Evolutionary conservation across 805 yeast genomes (phyloP).

Genomic region (Saccharomycopsis amapae): DNA sequence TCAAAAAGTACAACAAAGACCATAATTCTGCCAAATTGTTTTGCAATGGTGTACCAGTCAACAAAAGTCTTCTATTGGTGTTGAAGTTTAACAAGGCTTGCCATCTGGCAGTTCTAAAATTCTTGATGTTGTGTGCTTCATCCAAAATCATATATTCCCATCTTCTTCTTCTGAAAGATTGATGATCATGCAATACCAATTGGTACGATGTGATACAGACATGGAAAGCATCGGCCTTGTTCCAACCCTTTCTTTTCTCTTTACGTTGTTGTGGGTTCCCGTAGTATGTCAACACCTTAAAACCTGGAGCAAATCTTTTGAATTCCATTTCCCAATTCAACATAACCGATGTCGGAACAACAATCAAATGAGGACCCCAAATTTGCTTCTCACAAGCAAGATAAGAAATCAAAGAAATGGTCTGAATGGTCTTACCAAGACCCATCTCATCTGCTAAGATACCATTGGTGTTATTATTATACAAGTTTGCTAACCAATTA

Average conservation of each 20-base stretch:
- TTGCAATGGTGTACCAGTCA: slow-evolving; percentile 97
- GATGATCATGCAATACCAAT: slow-evolving; percentile 95
- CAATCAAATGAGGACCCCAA: slow-evolving; percentile 98
- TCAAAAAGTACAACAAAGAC: slow-evolving; percentile 88
- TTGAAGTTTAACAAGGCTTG: slow-evolving; percentile 90
- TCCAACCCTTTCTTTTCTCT: slow-evolving; percentile 96
- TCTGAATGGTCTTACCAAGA: slow-evolving; percentile 92
- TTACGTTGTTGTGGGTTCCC: slow-evolving; percentile 97
- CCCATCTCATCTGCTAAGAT: slow-evolving; percentile 99
- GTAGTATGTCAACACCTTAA: slow-evolving; percentile 89
- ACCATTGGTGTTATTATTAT: slow-evolving; percentile 90
- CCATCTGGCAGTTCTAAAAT: slow-evolving; percentile 96
- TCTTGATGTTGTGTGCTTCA: slow-evolving; percentile 97
- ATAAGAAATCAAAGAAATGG: slow-evolving; percentile 78
- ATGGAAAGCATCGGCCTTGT: slow-evolving; percentile 90
- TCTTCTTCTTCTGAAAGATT: slow-evolving; percentile 79
- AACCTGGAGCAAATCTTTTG: slow-evolving; percentile 96
- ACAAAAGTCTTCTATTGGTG: slow-evolving; percentile 74
- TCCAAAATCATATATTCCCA: slow-evolving; percentile 98
- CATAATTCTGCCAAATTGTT: slow-evolving; percentile 92
- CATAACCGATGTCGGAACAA: slow-evolving; percentile 96
- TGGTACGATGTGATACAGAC: slow-evolving; percentile 97
- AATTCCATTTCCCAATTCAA: slow-evolving; percentile 99
- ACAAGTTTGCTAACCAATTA: slow-evolving; percentile 93
- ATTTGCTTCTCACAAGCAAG: slow-evolving; percentile 87